These are phyloP conservation scores for Xylaria acuta DNA, from an alignment of 495 filamentous ascomycete species.

Conservation along the genomic window DNA sequence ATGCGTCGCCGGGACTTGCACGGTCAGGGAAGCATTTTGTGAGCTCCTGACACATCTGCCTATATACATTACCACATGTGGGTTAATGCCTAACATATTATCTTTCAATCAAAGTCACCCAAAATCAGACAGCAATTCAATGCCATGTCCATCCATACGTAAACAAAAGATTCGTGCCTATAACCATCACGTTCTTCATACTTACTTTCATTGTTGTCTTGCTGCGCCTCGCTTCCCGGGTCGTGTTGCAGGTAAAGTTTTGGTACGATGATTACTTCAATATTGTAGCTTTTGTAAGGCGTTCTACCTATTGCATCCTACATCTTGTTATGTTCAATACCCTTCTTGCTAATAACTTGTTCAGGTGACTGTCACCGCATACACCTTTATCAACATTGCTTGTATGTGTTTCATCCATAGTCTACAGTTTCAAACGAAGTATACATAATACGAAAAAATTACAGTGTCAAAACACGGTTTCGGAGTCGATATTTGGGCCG, in stretches of 20 bases:
- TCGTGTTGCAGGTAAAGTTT: conserved; percentile 41
- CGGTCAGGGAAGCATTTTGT: conserved; percentile 12
- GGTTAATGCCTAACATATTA: background rate
- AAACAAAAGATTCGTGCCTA: background rate
- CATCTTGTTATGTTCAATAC: background rate
- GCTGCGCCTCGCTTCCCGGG: conserved; percentile 36
- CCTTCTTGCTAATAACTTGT: background rate
- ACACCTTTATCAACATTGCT: background rate
- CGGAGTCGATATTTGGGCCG: conserved; percentile 55
- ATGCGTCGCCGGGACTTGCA: background rate
- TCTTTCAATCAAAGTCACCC: background rate
- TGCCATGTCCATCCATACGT: background rate
- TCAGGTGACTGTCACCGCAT: background rate
- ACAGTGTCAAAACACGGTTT: conserved; percentile 44
- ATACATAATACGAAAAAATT: too few species aligned
- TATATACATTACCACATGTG: background rate
- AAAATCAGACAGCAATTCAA: background rate
- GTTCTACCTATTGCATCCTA: background rate
- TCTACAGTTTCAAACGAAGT: background rate
- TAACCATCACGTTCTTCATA: background rate
- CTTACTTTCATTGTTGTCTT: conserved; percentile 10
- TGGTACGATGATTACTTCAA: conserved; percentile 45
- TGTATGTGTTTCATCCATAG: background rate
- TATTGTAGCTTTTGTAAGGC: conserved; percentile 36
- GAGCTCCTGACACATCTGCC: background rate